Conservation (phyloP, 179 eudicot species). For the Beta corolliflora region DNA sequence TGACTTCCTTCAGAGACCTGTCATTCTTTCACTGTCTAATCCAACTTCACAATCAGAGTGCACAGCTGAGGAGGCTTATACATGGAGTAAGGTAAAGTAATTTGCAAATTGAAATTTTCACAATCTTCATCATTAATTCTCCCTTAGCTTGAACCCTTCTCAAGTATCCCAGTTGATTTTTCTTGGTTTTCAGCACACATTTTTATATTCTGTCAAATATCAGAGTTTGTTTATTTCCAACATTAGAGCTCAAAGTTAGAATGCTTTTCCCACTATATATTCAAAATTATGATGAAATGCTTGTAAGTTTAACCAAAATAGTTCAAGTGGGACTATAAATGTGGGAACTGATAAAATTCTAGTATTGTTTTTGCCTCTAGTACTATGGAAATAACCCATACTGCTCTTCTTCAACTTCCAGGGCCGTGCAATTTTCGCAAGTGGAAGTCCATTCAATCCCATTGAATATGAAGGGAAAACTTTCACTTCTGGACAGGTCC, state of each 20-base stretch:
- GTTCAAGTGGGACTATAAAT: not conserved
- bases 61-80: slow-evolving; percentile 53
- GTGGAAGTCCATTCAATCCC: slow-evolving; percentile 94
- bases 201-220: not conserved
- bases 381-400: not conserved
- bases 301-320: not conserved
- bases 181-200: not conserved
- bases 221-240: not conserved
- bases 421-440: slow-evolving; percentile 91
- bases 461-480: slow-evolving; percentile 68
- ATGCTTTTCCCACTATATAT: too few species aligned
- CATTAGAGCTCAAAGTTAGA: not conserved
- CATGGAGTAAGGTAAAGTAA: slow-evolving; percentile 48
- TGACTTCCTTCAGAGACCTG: slow-evolving; percentile 38
- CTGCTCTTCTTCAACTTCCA: slow-evolving; percentile 24
- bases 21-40: slow-evolving; percentile 49
- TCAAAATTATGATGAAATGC: not conserved
- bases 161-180: not conserved
- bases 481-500: slow-evolving; percentile 82
- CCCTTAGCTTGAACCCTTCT: not conserved
- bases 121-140: not conserved
- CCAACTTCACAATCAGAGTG: slow-evolving; percentile 59
- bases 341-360: not conserved
- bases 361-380: not conserved
- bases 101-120: not conserved